Percentiles rank a stretch among this genome's conserved stretches.
phyloP scores from a whole-genome alignment of 2,329 filamentous ascomycete species.

The Pezicula radicicola region DNA sequence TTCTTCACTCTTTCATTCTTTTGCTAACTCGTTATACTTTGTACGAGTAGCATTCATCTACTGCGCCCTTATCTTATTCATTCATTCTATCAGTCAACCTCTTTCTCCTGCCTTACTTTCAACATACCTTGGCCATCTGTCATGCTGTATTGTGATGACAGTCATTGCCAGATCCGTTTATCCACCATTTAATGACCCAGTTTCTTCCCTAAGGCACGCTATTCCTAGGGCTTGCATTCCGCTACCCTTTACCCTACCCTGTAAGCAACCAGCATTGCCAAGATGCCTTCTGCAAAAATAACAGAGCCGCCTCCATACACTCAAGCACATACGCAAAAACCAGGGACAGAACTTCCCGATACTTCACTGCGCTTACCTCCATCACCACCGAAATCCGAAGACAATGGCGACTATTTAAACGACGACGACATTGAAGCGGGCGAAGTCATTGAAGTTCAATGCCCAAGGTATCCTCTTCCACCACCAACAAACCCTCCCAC shows the following conservation, averaged over 20 bases:
- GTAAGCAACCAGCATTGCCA: not conserved
- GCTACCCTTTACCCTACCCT: too few relatives aligned
- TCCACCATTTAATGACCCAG: too few relatives aligned
- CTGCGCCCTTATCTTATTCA: too few relatives aligned
- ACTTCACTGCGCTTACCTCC: conserved; percentile 17
- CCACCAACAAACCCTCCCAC: conserved; percentile 56
- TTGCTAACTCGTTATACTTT: too few relatives aligned
- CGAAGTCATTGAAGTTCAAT: conserved; percentile 10
- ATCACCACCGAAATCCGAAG: conserved; percentile 26
- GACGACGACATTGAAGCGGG: conserved; percentile 16
- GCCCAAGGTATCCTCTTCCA: conserved; percentile 53
- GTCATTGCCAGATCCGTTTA: too few relatives aligned
- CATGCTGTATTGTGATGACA: too few relatives aligned
- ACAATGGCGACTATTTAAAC: conserved; percentile 16
- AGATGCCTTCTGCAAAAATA: not conserved
- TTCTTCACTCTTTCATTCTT: not conserved
- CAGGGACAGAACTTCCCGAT: conserved; percentile 1
- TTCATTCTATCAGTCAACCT: not conserved
- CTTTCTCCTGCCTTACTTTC: not conserved
- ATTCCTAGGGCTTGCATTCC: not conserved
- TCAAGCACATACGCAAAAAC: conserved; percentile 2
- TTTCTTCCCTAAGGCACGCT: too few relatives aligned
- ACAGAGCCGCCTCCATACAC: conserved; percentile 2
- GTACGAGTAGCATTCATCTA: not conserved
- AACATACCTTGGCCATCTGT: too few relatives aligned